Percentiles rank a stretch among this genome's conserved stretches.
These are phyloP conservation scores for Chalara sp. DNA, from an alignment of 2,329 filamentous ascomycete species.

Conservation along the genomic window DNA sequence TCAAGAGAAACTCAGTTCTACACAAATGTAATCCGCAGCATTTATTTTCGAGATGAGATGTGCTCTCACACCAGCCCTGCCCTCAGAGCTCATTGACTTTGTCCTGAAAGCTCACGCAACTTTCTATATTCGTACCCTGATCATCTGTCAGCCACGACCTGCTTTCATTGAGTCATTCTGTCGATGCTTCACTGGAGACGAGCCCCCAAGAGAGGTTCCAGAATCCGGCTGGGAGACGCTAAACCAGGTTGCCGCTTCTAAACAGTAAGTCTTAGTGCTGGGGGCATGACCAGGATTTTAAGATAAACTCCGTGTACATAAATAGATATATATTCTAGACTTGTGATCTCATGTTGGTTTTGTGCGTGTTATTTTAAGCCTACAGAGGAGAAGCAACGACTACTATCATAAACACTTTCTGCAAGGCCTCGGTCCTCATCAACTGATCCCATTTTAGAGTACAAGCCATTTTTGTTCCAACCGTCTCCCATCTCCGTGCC, in stretches of 20 bases:
- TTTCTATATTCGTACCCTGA: constrained; percentile 53
- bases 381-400: too few species aligned
- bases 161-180: constrained; percentile 48
- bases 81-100: constrained; percentile 57
- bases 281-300: background rate
- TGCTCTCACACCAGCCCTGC: constrained; percentile 46
- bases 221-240: background rate
- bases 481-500: constrained; percentile 70
- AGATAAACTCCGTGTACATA: too few species aligned
- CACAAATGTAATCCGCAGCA: too few species aligned
- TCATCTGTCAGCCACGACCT: constrained; percentile 62
- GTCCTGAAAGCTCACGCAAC: constrained; percentile 47
- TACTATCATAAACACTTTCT: too few species aligned
- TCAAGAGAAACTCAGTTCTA: too few species aligned
- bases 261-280: background rate
- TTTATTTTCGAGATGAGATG: constrained; percentile 27
- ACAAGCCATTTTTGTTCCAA: constrained; percentile 62
- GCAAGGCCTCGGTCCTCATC: too few species aligned
- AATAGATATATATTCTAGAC: too few species aligned
- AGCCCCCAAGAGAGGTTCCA: background rate
- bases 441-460: background rate
- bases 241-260: background rate
- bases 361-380: too few species aligned
- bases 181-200: background rate
- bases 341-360: too few species aligned